phyloP scores from a whole-genome alignment of 768 basidiomycete genomes.

The Myochromella boudieri region DNA sequence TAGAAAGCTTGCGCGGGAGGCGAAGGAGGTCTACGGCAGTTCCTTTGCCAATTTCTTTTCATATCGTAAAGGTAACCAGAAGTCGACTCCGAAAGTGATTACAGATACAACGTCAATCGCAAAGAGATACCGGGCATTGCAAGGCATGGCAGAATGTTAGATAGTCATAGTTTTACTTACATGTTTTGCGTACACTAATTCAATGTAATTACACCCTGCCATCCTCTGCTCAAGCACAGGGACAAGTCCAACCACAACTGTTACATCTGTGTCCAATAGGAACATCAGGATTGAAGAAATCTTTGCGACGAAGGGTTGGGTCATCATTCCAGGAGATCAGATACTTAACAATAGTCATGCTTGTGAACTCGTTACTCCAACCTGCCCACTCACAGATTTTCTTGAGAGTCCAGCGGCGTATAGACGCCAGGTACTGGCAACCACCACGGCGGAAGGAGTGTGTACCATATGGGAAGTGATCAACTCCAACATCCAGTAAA shows the following conservation, averaged over 20 bases:
- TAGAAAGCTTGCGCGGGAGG: too few species aligned
- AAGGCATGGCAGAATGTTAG: too few species aligned
- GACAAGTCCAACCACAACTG: constrained; percentile 29
- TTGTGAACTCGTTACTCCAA: constrained; percentile 40
- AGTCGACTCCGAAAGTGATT: constrained; percentile 13
- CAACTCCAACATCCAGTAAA: constrained; percentile 35
- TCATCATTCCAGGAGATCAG: constrained; percentile 41
- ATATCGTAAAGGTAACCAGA: constrained; percentile 16
- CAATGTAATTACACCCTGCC: background rate
- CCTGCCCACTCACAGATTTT: constrained; percentile 47
- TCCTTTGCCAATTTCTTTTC: constrained; percentile 12
- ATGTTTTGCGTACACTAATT: too few species aligned
- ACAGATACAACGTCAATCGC: constrained; percentile 13
- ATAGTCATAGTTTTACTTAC: too few species aligned
- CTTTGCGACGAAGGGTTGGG: constrained; percentile 27
- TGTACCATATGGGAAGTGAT: constrained; percentile 24
- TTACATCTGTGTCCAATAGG: too few species aligned
- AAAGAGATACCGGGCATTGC: constrained; percentile 6
- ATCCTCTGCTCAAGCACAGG: constrained; percentile 21
- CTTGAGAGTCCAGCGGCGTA: constrained; percentile 32
- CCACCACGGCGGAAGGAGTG: constrained; percentile 35
- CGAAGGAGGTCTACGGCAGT: constrained; percentile 13
- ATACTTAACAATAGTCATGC: constrained; percentile 41
- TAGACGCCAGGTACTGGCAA: constrained; percentile 19
- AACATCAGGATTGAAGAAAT: constrained; percentile 37